Percentiles rank a stretch among this genome's conserved stretches.
These are phyloP conservation scores for Arthrinium puccinioides DNA, from an alignment of 2,329 filamentous ascomycete species.

Conservation along the genomic window DNA sequence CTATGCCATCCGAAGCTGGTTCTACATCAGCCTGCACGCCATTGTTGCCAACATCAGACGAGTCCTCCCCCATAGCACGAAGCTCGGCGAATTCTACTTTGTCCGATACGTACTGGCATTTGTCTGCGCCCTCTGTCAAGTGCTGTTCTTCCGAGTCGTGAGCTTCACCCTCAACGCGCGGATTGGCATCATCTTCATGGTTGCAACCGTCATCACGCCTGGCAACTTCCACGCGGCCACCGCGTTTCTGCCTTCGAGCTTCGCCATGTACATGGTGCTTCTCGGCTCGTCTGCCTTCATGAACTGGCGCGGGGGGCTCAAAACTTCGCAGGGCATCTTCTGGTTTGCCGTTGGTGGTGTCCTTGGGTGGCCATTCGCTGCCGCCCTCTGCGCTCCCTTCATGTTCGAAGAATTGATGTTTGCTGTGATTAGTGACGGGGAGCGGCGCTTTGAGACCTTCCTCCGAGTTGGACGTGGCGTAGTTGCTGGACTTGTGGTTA, in stretches of 20 bases:
- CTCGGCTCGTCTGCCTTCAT: constrained; percentile 83
- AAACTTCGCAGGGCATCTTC: constrained; percentile 75
- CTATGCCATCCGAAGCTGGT: constrained; percentile 92
- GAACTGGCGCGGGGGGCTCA: constrained; percentile 75
- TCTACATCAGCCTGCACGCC: constrained; percentile 78
- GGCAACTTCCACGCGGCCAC: constrained; percentile 91
- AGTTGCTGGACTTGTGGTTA: constrained; percentile 56
- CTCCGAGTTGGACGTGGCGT: constrained; percentile 60
- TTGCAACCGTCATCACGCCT: constrained; percentile 70
- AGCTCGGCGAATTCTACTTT: constrained; percentile 78
- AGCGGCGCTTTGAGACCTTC: constrained; percentile 52
- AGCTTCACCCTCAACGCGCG: constrained; percentile 71
- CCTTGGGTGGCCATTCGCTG: constrained; percentile 91
- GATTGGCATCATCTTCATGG: constrained; percentile 77
- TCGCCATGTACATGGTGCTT: constrained; percentile 92
- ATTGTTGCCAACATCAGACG: constrained; percentile 59
- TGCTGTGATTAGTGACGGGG: constrained; percentile 43
- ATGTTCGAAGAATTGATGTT: constrained; percentile 67
- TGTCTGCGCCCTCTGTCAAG: constrained; percentile 74
- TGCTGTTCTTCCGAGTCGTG: constrained; percentile 71
- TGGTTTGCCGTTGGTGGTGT: constrained; percentile 85
- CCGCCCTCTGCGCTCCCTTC: constrained; percentile 74
- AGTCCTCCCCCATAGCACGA: constrained; percentile 53
- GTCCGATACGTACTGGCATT: constrained; percentile 70
- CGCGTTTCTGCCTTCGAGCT: constrained; percentile 85